Evolutionary conservation across 805 yeast species (phyloP).

Genomic region (Metschnikowia chrysomelidarum): DNA sequence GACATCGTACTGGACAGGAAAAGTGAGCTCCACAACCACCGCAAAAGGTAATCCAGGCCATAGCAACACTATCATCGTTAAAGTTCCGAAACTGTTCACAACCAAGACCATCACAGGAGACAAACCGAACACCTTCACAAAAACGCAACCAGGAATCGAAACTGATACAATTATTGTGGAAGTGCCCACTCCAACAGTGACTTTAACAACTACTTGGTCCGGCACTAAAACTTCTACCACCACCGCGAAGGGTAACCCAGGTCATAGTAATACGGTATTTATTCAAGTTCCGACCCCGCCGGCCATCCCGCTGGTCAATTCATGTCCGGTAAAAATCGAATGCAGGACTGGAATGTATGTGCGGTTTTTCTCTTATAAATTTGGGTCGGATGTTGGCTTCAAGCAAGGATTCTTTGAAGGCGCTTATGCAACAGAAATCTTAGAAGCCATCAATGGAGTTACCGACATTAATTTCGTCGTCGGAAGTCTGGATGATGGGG

Average conservation of each 20-base stretch:
- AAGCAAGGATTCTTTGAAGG: too few species aligned
- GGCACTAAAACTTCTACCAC: neutral
- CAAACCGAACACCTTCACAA: neutral
- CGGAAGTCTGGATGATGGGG: too few species aligned
- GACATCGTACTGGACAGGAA: slow-evolving; percentile 11
- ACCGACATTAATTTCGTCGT: too few species aligned
- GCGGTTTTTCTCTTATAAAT: too few species aligned
- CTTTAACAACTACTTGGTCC: neutral
- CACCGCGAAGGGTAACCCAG: slow-evolving; percentile 7
- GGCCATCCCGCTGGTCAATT: too few species aligned
- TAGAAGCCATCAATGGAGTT: too few species aligned
- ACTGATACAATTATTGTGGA: slow-evolving; percentile 18
- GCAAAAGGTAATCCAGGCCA: slow-evolving; percentile 1
- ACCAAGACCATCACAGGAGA: neutral
- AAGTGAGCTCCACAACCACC: slow-evolving; percentile 1
- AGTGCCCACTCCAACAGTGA: slow-evolving; percentile 15
- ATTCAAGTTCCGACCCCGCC: slow-evolving; percentile 9
- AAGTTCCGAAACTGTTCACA: slow-evolving; percentile 6
- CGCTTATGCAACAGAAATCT: too few species aligned
- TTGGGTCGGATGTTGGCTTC: too few species aligned
- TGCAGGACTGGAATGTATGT: too few species aligned
- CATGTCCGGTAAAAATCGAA: too few species aligned
- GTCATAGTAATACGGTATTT: slow-evolving; percentile 6
- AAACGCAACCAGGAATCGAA: neutral
- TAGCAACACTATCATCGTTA: slow-evolving; percentile 11